Conservation (phyloP, 2,329 filamentous ascomycete genomes). For the Colletotrichum sp. region DNA sequence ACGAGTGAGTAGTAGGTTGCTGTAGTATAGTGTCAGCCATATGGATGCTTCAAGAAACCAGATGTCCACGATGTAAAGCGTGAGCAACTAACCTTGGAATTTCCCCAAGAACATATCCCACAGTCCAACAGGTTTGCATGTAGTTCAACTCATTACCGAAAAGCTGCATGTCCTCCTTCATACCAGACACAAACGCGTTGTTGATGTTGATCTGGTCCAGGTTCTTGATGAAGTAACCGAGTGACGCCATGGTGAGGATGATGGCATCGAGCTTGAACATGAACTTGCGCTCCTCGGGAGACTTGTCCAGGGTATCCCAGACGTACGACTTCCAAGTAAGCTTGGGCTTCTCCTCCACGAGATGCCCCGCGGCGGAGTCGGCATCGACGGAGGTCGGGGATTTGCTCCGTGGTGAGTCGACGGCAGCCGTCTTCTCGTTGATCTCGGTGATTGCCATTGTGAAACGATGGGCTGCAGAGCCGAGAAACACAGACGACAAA, state of each 20-base stretch:
- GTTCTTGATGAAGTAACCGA: conserved; percentile 30
- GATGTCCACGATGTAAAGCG: rapidly evolving
- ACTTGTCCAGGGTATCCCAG: conserved; percentile 54
- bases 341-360: conserved; percentile 34
- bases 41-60: rapidly evolving
- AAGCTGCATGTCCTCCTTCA: conserved; percentile 29
- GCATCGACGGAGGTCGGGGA: not conserved
- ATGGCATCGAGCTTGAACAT: conserved; percentile 48
- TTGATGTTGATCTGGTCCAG: conserved; percentile 36
- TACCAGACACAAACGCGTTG: conserved; percentile 37
- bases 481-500: no score
- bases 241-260: conserved; percentile 38
- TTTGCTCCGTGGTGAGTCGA: conserved; percentile 4
- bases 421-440: not conserved
- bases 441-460: conserved; percentile 4
- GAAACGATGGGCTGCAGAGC: not conserved
- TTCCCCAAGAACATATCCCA: conserved; percentile 30
- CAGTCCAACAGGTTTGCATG: conserved; percentile 30
- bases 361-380: not conserved
- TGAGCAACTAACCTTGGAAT: conserved; percentile 22
- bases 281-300: conserved; percentile 42
- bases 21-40: conserved; percentile 21
- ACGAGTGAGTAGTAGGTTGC: conserved; percentile 37
- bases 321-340: conserved; percentile 51
- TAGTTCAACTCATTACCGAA: conserved; percentile 32